Evolutionary conservation across 2,329 filamentous ascomycete species (phyloP).

Genomic region (Torrubiellomyces zombiae): DNA sequence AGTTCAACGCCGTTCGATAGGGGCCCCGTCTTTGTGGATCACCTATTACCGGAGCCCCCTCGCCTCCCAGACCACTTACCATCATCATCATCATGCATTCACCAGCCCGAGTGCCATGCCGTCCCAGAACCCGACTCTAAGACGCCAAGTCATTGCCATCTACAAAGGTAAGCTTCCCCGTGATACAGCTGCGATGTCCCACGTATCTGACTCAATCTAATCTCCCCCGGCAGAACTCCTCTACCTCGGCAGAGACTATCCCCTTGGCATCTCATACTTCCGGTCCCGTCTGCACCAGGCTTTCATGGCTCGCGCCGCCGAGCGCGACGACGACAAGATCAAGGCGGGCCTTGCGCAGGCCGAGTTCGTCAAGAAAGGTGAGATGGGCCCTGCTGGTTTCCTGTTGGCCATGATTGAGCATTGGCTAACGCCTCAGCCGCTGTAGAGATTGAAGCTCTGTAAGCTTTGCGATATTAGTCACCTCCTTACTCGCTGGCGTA

Average conservation of each 20-base stretch:
- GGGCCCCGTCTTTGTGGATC: no score
- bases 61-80: no score
- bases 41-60: no score
- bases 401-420: constrained; percentile 3
- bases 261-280: constrained; percentile 68
- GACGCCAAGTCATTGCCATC: constrained; percentile 63
- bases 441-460: constrained; percentile 82
- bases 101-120: constrained; percentile 10
- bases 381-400: constrained; percentile 3
- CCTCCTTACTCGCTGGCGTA: not conserved
- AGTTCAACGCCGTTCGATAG: no score
- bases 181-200: not conserved
- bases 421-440: not conserved
- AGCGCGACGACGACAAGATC: constrained; percentile 62
- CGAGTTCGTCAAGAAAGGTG: constrained; percentile 83
- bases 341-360: constrained; percentile 58
- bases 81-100: constrained; percentile 2
- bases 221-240: constrained; percentile 52
- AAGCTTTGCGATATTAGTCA: constrained; percentile 23
- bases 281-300: constrained; percentile 66
- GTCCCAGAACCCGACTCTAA: constrained; percentile 37
- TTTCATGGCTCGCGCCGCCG: constrained; percentile 56
- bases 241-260: constrained; percentile 71
- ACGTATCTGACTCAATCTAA: not conserved
- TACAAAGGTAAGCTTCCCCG: constrained; percentile 57